Evolutionary conservation across 148 eudicot genomes (phyloP).

Genomic region (Spergularia bocconei): DNA sequence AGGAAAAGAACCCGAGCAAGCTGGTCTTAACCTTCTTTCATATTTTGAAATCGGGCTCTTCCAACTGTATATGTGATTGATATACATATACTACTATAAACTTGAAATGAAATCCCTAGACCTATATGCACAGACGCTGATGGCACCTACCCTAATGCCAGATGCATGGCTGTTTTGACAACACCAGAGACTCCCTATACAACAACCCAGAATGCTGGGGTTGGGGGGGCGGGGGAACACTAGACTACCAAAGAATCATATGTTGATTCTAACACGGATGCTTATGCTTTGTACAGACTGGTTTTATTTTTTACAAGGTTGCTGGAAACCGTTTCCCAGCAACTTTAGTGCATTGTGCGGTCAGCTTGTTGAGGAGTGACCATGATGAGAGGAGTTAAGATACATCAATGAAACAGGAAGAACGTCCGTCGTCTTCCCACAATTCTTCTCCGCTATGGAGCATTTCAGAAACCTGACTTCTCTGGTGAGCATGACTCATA

Average conservation of each 20-base stretch:
- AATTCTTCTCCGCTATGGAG: slow-evolving; percentile 50
- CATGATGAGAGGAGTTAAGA: slow-evolving; percentile 29
- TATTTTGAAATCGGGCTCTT: slow-evolving; percentile 39
- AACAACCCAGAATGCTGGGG: slow-evolving; percentile 56
- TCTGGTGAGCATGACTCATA: slow-evolving; percentile 70
- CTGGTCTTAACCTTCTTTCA: slow-evolving; percentile 33
- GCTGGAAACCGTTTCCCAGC: slow-evolving; percentile 67
- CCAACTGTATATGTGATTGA: slow-evolving; percentile 25
- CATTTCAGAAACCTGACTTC: slow-evolving; percentile 50
- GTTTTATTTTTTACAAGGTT: slow-evolving; percentile 32
- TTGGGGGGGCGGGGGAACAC: slow-evolving; percentile 21
- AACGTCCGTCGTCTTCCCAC: slow-evolving; percentile 53
- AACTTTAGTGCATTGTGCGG: slow-evolving; percentile 38
- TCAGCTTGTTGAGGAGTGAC: slow-evolving; percentile 52
- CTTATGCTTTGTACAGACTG: slow-evolving; percentile 37
- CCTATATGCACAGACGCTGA: slow-evolving; percentile 34
- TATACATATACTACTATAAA: slow-evolving; percentile 25
- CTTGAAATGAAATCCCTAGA: slow-evolving; percentile 25
- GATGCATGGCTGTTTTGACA: slow-evolving; percentile 28
- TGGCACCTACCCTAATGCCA: slow-evolving; percentile 25
- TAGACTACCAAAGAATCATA: slow-evolving; percentile 65
- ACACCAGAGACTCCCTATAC: slow-evolving; percentile 57
- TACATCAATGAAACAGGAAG: slow-evolving; percentile 50
- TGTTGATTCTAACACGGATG: slow-evolving; percentile 59
- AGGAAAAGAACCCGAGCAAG: neutral